Conservation (phyloP, 768 basidiomycete genomes). For the Astraeus odoratus region DNA sequence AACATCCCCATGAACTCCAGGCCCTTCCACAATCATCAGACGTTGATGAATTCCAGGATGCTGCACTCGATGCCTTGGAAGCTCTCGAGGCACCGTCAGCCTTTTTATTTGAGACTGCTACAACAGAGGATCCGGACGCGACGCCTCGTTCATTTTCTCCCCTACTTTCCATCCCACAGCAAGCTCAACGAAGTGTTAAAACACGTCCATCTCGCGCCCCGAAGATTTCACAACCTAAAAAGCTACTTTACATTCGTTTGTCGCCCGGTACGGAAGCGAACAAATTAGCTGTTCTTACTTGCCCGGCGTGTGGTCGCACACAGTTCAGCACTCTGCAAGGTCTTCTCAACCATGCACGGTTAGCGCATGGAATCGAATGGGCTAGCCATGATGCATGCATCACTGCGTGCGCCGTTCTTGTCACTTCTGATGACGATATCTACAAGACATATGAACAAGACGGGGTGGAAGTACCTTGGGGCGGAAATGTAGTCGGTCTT, state of each 20-base stretch:
- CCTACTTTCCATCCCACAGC: conserved; percentile 8
- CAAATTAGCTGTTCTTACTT: conserved; percentile 30
- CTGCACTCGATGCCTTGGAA: conserved; percentile 37
- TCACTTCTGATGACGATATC: conserved; percentile 25
- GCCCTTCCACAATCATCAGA: conserved; percentile 11
- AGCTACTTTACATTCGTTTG: conserved; percentile 35
- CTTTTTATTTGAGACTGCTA: conserved; percentile 27
- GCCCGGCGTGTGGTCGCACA: conserved; percentile 37
- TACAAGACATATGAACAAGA: conserved; percentile 34
- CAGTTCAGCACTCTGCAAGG: conserved; percentile 48
- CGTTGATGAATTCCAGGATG: conserved; percentile 30
- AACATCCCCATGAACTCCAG: conserved; percentile 11
- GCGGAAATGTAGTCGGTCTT: conserved; percentile 37
- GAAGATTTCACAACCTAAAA: conserved; percentile 25
- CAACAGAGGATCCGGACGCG: conserved; percentile 17
- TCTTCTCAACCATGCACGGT: conserved; percentile 45
- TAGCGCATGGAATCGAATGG: conserved; percentile 42
- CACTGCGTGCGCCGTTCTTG: conserved; percentile 34
- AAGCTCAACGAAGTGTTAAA: conserved; percentile 16
- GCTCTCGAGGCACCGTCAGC: conserved; percentile 33
- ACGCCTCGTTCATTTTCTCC: conserved; percentile 18
- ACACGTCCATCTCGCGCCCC: conserved; percentile 22
- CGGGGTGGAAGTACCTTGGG: conserved; percentile 29
- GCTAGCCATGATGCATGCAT: conserved; percentile 49
- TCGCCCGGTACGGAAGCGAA: conserved; percentile 21